Evolutionary conservation across 192 early-diverging fungal species (phyloP), one percentile per base, ranked within the genome.

Genomic region (Rhizoclosmatium sp.): DNA sequence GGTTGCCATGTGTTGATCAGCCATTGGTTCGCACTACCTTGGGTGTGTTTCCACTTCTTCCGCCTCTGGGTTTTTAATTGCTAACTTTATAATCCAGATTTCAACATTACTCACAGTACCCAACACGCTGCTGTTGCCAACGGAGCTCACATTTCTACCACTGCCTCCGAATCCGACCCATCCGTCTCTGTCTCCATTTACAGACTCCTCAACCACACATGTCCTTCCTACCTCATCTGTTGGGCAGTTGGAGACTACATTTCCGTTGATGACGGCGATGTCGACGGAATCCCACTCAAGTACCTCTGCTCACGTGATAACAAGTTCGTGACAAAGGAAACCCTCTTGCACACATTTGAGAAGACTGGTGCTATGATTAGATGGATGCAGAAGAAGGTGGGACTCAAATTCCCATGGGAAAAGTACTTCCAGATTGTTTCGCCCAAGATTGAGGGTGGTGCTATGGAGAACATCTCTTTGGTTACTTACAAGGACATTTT

Each of bases 401-500:
- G 81, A 10, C 59, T 65, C 4, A 72, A 71, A 9, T 84, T 89
- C 65, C 88, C 88, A 2, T 89, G 85, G 84, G 82, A 84, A 14
- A 89, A 89, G 72, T 89, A 89, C 80, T 88, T 77, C 64, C 74
- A 76, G 58, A 78, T 84, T 41, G 42, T 72, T 21, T 70, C 73
- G 3, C 78, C 80, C 7, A 59, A 77, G 40, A 54, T 76, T 40
- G 76, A 87, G 59, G 69, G 78, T 12, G 88, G 88, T 23, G 88
- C 88, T 62, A 89, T 89, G 88, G 88, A 89, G 67, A 85, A 89
- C 79, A 89, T 89, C 46, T 82, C 79, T 44, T 78, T 89, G 10
- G 88, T 89, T 10, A 85, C 87, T 3, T 89, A 87, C 85, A 75
- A 54, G 23, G 81, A 84, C 40, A 70, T 54, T 1, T 81, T 76